Evolutionary conservation across 495 filamentous ascomycete species (phyloP), one percentile per base, ranked within the genome.

Genomic region (Talaromyces thailandensis): DNA sequence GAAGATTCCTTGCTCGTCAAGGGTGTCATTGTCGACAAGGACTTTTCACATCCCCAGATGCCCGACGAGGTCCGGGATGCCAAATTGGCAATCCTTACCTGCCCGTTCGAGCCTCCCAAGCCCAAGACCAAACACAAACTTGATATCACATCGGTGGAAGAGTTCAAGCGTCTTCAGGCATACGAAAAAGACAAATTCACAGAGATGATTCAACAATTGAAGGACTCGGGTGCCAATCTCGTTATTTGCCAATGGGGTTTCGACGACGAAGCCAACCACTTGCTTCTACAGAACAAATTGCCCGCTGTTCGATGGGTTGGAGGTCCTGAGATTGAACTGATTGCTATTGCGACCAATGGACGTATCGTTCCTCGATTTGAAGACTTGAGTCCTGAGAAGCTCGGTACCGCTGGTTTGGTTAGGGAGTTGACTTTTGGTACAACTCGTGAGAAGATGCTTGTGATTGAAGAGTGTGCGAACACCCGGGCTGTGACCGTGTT

Each of bases 91-190:
- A 98, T 99, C 68, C 80, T 99, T 52, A 99, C 94, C 50, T 99
- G 94, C 72, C 92, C 94, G 1, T 98, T 99, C 74, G 94, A 99
- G 78, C 94, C 94, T n/a, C 94, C 94, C 16, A 99, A 99, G 82
- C 94, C 94, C 55, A 99, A 99, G 86, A 99, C 94, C 26, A 99
- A 99, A 84, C 94, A 99, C 79, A 96, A 96, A 83, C 83, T 99
- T 31, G 95, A 99, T 67, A 99, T 99, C 72, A 95, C 92, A 61
- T 90, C 86, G 55, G 93, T 99, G 9, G 93, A 97, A 63, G 94
- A 99, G 75, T 99, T 96, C 80, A 96, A 94, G 81, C 92, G 91
- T 70, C 77, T 99, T 63, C 94, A 99, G 69, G 89, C 81, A 51
- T 99, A 99, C 75, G 94, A 99, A 76, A 86, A 84, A 63, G 86